Conservation (phyloP, 768 basidiomycete genomes). For the Exsudoporus frostii region DNA sequence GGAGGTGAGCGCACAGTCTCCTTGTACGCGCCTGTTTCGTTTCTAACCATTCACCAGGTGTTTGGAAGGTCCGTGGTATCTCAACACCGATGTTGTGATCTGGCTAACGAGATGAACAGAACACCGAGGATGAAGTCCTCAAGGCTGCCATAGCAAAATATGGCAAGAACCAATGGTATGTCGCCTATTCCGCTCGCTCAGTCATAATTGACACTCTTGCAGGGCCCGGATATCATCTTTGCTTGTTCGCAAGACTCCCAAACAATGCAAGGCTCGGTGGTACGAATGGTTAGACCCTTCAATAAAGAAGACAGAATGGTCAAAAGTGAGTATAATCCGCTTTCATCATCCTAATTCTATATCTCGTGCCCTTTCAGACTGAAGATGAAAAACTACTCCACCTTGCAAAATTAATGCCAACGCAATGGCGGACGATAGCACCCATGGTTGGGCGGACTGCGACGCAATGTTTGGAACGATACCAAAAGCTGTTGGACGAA, state of each 20-base stretch:
- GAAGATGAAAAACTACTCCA: constrained; percentile 99
- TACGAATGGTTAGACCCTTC: constrained; percentile 99
- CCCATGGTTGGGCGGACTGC: constrained; percentile 98
- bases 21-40: neutral
- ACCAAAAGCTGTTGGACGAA: constrained; percentile 96
- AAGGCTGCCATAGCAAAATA: constrained; percentile 99
- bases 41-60: constrained; percentile 43
- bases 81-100: neutral
- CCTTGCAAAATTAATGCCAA: constrained; percentile 98
- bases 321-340: constrained; percentile 57
- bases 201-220: constrained; percentile 1
- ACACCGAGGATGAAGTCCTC: constrained; percentile 96
- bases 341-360: neutral
- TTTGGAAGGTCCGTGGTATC: constrained; percentile 66
- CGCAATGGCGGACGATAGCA: constrained; percentile 99
- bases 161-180: constrained; percentile 91
- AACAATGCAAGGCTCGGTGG: constrained; percentile 99
- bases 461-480: constrained; percentile 95
- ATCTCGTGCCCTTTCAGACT: constrained; percentile 46
- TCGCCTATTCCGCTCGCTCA: neutral
- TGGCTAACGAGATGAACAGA: constrained; percentile 42
- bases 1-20: constrained; percentile 51
- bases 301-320: constrained; percentile 99
- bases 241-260: constrained; percentile 96
- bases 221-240: constrained; percentile 98